Percentiles rank a stretch among this genome's conserved stretches.
Conservation (phyloP, 495 filamentous ascomycete genomes). For the Tirmania nivea region DNA sequence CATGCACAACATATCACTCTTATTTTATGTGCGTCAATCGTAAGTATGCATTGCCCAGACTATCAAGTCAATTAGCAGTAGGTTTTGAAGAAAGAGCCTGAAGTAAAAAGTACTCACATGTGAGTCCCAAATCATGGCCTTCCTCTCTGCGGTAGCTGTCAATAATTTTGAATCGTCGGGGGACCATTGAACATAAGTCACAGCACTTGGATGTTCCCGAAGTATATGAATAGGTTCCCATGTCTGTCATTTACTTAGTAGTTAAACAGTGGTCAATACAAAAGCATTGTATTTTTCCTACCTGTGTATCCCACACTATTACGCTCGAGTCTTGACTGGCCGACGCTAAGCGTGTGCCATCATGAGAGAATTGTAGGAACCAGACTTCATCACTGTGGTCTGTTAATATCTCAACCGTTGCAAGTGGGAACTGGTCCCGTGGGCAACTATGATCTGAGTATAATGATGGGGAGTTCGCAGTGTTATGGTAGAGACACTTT, state of each 20-base stretch:
- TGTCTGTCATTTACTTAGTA: conserved; percentile 14
- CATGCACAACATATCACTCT: conserved; percentile 73
- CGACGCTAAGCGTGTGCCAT: conserved; percentile 65
- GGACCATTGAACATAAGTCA: conserved; percentile 71
- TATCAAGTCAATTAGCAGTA: background rate
- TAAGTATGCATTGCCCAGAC: conserved; percentile 21
- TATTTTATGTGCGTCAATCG: conserved; percentile 46
- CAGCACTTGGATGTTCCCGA: conserved; percentile 38
- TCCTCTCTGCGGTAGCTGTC: conserved; percentile 53
- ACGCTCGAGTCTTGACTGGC: conserved; percentile 52
- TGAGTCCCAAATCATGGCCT: conserved; percentile 58
- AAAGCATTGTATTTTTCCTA: conserved; percentile 1
- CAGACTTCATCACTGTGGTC: conserved; percentile 73
- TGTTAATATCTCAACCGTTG: conserved; percentile 41
- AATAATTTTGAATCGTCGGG: conserved; percentile 72
- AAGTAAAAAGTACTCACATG: conserved; percentile 31
- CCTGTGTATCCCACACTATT: conserved; percentile 58
- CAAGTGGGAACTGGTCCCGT: conserved; percentile 51
- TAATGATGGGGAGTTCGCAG: conserved; percentile 52
- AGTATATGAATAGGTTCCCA: conserved; percentile 46
- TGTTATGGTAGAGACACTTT: conserved; percentile 76
- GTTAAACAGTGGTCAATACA: background rate
- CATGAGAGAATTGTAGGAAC: conserved; percentile 73
- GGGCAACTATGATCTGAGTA: conserved; percentile 80
- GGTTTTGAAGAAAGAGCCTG: background rate